Conservation (phyloP, 1,139 yeast genomes). For the Spencermartinsiella ligniputridi region DNA sequence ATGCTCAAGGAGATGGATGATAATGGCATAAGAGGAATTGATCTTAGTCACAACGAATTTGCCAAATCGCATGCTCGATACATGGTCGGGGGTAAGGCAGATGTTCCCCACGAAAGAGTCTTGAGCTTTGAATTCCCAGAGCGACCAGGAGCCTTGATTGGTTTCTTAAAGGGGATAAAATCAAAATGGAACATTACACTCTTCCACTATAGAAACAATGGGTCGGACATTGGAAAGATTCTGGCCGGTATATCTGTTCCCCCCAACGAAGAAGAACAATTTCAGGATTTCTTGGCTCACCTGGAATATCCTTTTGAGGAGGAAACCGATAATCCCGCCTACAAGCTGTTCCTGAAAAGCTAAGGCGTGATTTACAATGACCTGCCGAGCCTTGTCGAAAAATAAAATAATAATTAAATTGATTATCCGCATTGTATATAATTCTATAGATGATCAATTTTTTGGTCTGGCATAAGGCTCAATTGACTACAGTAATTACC, state of each 20-base stretch:
- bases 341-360: slow-evolving; percentile 57
- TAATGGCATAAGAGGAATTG: slow-evolving; percentile 51
- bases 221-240: slow-evolving; percentile 89
- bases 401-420: too few species aligned
- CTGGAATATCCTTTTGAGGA: slow-evolving; percentile 76
- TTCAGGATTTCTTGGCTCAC: slow-evolving; percentile 62
- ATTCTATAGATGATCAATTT: too few species aligned
- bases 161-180: slow-evolving; percentile 66
- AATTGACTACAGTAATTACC: too few species aligned
- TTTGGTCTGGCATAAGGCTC: too few species aligned
- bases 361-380: too few species aligned
- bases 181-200: slow-evolving; percentile 86
- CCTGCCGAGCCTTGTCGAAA: too few species aligned
- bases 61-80: slow-evolving; percentile 97
- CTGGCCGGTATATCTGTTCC: slow-evolving; percentile 89
- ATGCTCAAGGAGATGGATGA: slow-evolving; percentile 41
- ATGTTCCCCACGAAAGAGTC: slow-evolving; percentile 66
- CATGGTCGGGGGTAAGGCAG: slow-evolving; percentile 82
- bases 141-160: slow-evolving; percentile 87
- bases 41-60: slow-evolving; percentile 85
- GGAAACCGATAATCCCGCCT: slow-evolving; percentile 81
- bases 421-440: too few species aligned
- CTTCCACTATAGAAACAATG: slow-evolving; percentile 96
- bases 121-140: slow-evolving; percentile 94
- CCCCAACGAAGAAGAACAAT: slow-evolving; percentile 55